These are phyloP conservation scores for Quercus tomentella DNA, from an alignment of 331 rosid species.

Conservation along the genomic window DNA sequence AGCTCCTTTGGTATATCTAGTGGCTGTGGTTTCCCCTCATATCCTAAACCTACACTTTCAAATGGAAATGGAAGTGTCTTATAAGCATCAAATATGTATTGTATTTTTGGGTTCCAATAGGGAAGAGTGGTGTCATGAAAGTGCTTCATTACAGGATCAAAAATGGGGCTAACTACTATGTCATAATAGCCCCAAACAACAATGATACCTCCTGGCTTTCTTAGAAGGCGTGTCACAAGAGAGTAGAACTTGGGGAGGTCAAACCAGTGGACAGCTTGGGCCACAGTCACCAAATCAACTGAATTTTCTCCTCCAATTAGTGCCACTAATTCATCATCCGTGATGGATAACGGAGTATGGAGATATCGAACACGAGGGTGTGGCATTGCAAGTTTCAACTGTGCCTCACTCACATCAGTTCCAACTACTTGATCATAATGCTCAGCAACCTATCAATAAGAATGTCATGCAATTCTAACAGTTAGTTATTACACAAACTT, in stretches of 20 bases:
- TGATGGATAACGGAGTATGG: constrained; percentile 6
- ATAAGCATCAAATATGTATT: neutral
- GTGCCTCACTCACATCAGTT: constrained; percentile 15
- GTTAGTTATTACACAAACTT: no score
- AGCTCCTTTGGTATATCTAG: constrained; percentile 10
- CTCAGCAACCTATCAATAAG: neutral
- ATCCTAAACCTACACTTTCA: constrained; percentile 15
- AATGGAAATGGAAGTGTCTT: constrained; percentile 27
- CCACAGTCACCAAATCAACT: constrained; percentile 19
- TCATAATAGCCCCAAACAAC: constrained; percentile 13
- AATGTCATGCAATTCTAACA: no score
- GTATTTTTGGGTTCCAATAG: neutral
- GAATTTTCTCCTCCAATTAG: constrained; percentile 17
- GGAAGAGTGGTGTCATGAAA: neutral
- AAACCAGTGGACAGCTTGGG: constrained; percentile 26
- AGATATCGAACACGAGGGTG: constrained; percentile 23
- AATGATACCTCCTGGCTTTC: constrained; percentile 20
- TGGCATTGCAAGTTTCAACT: constrained; percentile 14
- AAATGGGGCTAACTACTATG: neutral
- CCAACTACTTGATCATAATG: constrained; percentile 20
- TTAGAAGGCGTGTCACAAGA: neutral
- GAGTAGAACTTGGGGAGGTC: constrained; percentile 20
- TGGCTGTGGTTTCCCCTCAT: constrained; percentile 10
- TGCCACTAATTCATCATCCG: constrained; percentile 7
- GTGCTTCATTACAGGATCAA: neutral